phyloP scores from a whole-genome alignment of 805 yeast species.

The Vanderwaltozyma polyspora region DNA sequence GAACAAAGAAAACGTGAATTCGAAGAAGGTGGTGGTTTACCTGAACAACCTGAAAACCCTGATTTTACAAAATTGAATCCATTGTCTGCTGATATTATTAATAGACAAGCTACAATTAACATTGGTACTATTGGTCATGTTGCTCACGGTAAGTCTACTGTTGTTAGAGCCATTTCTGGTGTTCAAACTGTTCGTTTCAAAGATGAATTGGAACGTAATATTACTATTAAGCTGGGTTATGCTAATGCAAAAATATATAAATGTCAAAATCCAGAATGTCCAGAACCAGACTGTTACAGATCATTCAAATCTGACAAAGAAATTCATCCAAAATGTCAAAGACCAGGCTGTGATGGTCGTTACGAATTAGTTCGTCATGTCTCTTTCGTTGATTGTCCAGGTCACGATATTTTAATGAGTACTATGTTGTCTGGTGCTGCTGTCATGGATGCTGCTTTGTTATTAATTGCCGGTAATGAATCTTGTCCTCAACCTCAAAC shows the following conservation, averaged over 20 bases:
- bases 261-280: constrained; percentile 75
- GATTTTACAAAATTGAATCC: constrained; percentile 78
- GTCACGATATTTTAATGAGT: constrained; percentile 99
- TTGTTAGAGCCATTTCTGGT: constrained; percentile 92
- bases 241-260: constrained; percentile 98
- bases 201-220: constrained; percentile 97
- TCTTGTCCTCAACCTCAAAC: constrained; percentile 99
- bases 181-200: constrained; percentile 98
- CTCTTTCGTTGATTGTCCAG: constrained; percentile 98
- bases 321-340: constrained; percentile 83
- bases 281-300: constrained; percentile 89
- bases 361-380: constrained; percentile 90
- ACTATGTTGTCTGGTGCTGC: constrained; percentile 99
- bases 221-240: constrained; percentile 95
- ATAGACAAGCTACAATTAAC: constrained; percentile 97
- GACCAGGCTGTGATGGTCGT: constrained; percentile 81
- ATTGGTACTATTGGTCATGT: constrained; percentile 97
- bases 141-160: constrained; percentile 91
- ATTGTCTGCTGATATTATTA: constrained; percentile 86
- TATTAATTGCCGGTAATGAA: constrained; percentile 96
- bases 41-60: constrained; percentile 88
- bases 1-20: constrained; percentile 75
- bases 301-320: constrained; percentile 93
- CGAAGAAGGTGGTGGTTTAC: constrained; percentile 97
- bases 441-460: constrained; percentile 97